Evolutionary conservation across 768 basidiomycete genomes (phyloP), one percentile per base, ranked within the genome.

Genomic region (Rhodotorula paludigena): DNA sequence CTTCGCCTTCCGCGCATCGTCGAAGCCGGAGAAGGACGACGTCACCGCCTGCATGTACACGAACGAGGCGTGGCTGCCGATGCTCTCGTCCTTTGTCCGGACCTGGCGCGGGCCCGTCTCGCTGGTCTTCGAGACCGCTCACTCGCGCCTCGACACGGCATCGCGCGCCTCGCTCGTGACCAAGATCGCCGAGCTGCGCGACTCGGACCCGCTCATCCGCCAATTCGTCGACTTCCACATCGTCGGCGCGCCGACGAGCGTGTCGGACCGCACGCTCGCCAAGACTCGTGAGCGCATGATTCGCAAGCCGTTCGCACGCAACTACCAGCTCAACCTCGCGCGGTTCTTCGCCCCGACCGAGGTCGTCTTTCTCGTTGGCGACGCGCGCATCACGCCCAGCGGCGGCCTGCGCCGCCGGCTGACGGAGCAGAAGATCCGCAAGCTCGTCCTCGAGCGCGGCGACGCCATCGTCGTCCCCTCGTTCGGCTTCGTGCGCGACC

Each of bases 321-420:
- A 74, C 60, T 73, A 70, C 45, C 75, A 76, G 23, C 68, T 74
- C 65, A 76, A 76, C 68, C 68, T 76, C 59, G 75, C 75, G 38
- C 55, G 75, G 28, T 76, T 76, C 73, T 76, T 76, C 45, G 69
- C 75, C 8, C 58, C 56, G 45, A 74, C 75, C 39, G 74, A 76
- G 41, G 48, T 73, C 49, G 65, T 74, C 59, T 74, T 72, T 68
- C 66, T 76, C 54, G 71, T 69, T 1, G 66, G 64, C 25, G 75
- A 76, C 42, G 74, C 75, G 4, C 64, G 75, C 11, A 12, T 72
- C 28, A 55, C 64, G 2, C 75, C 75, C 28, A 60, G 66, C 2
- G 36, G 60, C 20, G 72, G 72, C 0, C 48, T 76, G 1, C 55
- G 73, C 9, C 21, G 42, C 5, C 64, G 60, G n/a, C 63, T 76